Conservation (phyloP, 2,329 filamentous ascomycete species). For the Clonostachys sp. region DNA sequence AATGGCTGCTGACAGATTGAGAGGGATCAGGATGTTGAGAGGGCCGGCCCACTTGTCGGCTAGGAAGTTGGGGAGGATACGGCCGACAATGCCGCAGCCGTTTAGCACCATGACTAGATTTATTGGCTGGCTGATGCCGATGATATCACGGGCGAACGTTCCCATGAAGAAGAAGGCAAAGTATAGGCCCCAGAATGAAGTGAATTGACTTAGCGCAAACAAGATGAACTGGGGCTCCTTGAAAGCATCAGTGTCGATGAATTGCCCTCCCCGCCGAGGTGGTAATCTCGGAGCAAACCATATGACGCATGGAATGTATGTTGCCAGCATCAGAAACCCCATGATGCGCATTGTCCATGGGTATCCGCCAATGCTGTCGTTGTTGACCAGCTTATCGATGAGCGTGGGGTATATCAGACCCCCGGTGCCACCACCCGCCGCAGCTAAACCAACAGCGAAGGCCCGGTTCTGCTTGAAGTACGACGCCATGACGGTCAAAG, state of each 20-base stretch:
- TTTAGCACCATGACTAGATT: slow-evolving; percentile 63
- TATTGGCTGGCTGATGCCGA: slow-evolving; percentile 40
- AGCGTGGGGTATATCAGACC: slow-evolving; percentile 25
- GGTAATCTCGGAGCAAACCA: slow-evolving; percentile 34
- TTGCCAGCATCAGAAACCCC: slow-evolving; percentile 19
- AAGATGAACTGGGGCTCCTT: slow-evolving; percentile 28
- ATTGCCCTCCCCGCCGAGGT: slow-evolving; percentile 27
- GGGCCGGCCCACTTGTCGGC: slow-evolving; percentile 51
- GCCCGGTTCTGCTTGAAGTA: slow-evolving; percentile 21
- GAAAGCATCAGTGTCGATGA: slow-evolving; percentile 39
- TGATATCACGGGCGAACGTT: slow-evolving; percentile 31
- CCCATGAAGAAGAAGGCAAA: slow-evolving; percentile 44
- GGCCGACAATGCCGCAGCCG: slow-evolving; percentile 53
- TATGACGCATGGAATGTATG: slow-evolving; percentile 16
- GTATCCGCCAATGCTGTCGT: slow-evolving; percentile 13
- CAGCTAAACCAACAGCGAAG: slow-evolving; percentile 23
- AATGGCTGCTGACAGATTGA: slow-evolving; percentile 30
- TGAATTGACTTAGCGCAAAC: slow-evolving; percentile 22
- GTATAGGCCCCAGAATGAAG: slow-evolving; percentile 28
- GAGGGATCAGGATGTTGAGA: slow-evolving; percentile 56
- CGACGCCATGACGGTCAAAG: slow-evolving; percentile 20
- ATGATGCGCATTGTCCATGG: slow-evolving; percentile 18
- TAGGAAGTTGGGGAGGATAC: slow-evolving; percentile 51
- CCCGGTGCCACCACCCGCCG: slow-evolving; percentile 22
- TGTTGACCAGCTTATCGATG: slow-evolving; percentile 9